Evolutionary conservation across 2,329 filamentous ascomycete species (phyloP), one percentile per base, ranked within the genome.

Genomic region (Monosporascus sp.): DNA sequence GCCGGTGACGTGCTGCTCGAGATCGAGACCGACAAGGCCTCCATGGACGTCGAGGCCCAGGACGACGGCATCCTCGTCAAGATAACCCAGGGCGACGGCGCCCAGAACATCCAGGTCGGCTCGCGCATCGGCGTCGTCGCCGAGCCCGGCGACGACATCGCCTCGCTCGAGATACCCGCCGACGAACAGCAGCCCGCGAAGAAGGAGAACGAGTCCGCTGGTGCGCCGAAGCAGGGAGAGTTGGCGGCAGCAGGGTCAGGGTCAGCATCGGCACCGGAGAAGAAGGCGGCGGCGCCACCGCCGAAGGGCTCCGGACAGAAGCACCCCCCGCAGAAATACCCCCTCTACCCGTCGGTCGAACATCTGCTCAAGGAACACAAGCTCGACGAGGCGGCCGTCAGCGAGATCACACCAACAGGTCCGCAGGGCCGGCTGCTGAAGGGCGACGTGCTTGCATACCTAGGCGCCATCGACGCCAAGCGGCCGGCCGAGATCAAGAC

Each of bases 41-140:
- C 89, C 53, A 96, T 96, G 90, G 91, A 96, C 63, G 91, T 96
- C 26, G 91, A 96, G 77, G 91, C 91, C 41, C 91, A 94, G 74
- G 91, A 96, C 45, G 90, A 95, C 67, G 91, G 91, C 43, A 78
- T 93, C 62, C 74, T 96, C 71, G 85, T 91, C 68, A 95, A 94
- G 78, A 93, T 96, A 63, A 82, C 85, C 67, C 77, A 85, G 67
- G 76, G 76, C 44, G 87, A 91, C 67, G 89, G 89, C 51, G 80
- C 80, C 70, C 94, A 95, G 76, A 78, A 77, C 47, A 80, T 96
- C 37, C 80, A 88, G 70, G 90, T 96, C 51, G 91, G 91, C 59
- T 77, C 81, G 47, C 81, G 91, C 64, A 96, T 96, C 75, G 91
- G 85, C 45, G 88, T 96, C 55, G 78, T 92, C 50, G 91, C 89